Evolutionary conservation across 192 early-diverging fungal genomes (phyloP), one percentile per base, ranked within the genome.

Genomic region (Thoreauomyces humboldtii): DNA sequence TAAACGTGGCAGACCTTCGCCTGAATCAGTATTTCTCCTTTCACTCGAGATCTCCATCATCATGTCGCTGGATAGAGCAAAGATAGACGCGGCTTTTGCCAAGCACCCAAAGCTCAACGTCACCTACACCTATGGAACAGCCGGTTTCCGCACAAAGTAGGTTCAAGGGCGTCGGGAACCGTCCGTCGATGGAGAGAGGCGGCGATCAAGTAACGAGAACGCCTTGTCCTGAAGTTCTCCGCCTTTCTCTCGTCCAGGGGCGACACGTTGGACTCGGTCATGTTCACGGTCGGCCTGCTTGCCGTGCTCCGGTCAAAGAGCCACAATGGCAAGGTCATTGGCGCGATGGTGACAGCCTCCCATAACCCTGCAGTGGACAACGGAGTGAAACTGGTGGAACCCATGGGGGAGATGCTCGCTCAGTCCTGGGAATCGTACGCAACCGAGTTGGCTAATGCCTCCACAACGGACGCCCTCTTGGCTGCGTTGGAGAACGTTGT

Each of bases 361-460:
- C 97, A 99, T 80, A 99, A 99, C 76, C 90, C 92, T 46, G 93
- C 90, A 75, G 72, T 71, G 76, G 97, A 99, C 81, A 99, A 99
- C 71, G 97, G 97, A 57, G 92, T 96, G 71, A 99, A 99, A 76
- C 79, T 98, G 50, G 92, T 98, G 25, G 97, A 99, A 76, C 95
- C 97, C 29, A 78, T 91, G 68, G 97, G 97, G 41, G 97, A 99
- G 81, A 99, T 99, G 97, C 84, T 99, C 27, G 87, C 90, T 65
- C 90, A 93, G 76, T 83, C 85, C 15, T 99, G 97, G 97, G 97
- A 99, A 78, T 76, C 48, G 17, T 90, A 96, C 77, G 92, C 92
- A 41, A 95, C 92, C 14, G 65, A 81, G 43, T 75, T 99, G 25
- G 92, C 97, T 48, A 98, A 98, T 74, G 91, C 92, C 4, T 34